Base-by-base conservation (phyloP, 352 stramenopile species). In the Phytophthora pinifolia region DNA sequence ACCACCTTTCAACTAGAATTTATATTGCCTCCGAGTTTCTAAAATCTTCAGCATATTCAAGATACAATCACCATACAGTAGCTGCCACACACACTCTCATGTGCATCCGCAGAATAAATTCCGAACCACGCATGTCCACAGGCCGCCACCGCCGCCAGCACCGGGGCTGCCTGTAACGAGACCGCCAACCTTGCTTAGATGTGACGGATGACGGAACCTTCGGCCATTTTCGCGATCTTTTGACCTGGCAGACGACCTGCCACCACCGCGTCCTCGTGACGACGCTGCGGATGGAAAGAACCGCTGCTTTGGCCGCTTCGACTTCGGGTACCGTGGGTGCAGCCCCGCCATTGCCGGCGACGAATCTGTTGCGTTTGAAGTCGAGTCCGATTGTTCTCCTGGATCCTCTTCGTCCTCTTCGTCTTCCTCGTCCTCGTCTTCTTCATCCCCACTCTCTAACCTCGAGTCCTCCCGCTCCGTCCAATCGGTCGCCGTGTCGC, bases 401-500 rank as follows among this genome's bases (percentile, higher is more conserved):
- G 35, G 37, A 12, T 62, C 50, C 9, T 66, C 54, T 33, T 61
- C 61, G 7, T 70, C 61, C 5, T 62, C 59, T 1, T 69, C 64
- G 9, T 71, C 62, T 5, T 65, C 56, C 27, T 67, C 51, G 7
- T 71, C 62, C 6, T 70, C 62, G 12, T 70, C 61, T 9, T 70
- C 57, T 31, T 72, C 63, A 0, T 72, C 59, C 33, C 38, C 64
- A 14, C 56, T 67, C 18, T 62, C 48, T 7, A 48, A 10, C 46
- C 38, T 47, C 10, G 47, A 67, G 9, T 65, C 54, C 22, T 65
- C 53, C 18, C 49, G 54, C 30, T 68, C 59, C 0, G 53, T 68
- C 47, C 52, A 65, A 43, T 65, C 59, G 14, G 54, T 70, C 14
- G 64, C 64, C 29, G 64, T 80, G 14, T 80, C 74, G 0, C 79